These are phyloP conservation scores for Leucocoprinus sp. DNA, from an alignment of 768 basidiomycete genomes.

Conservation along the genomic window DNA sequence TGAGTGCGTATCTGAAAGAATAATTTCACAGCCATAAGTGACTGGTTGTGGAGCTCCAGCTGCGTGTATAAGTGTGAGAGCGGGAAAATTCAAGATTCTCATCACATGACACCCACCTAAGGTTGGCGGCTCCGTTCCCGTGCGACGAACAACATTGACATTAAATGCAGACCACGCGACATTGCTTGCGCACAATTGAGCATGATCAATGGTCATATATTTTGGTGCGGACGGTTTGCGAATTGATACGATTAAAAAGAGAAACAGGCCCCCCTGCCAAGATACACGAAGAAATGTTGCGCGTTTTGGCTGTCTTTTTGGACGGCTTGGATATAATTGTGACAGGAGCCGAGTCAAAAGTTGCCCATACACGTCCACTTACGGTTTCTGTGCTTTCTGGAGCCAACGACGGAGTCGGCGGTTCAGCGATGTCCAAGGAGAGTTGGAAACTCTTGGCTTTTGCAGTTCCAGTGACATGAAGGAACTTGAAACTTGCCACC, in stretches of 20 bases:
- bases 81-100: conserved; percentile 22
- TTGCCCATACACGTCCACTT: conserved; percentile 75
- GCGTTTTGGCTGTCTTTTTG: conserved; percentile 94
- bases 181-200: conserved; percentile 81
- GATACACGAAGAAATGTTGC: conserved; percentile 87
- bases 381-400: conserved; percentile 38
- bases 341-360: conserved; percentile 87
- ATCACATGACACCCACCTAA: conserved; percentile 63
- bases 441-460: conserved; percentile 88
- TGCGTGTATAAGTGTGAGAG: conserved; percentile 29
- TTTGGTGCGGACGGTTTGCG: conserved; percentile 95
- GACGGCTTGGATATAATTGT: conserved; percentile 96
- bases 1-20: conserved; percentile 76
- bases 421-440: conserved; percentile 78
- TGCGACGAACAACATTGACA: conserved; percentile 78
- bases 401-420: conserved; percentile 42
- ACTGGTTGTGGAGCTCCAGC: conserved; percentile 72
- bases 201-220: conserved; percentile 90
- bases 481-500: conserved; percentile 84
- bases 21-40: conserved; percentile 85
- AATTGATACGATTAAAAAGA: conserved; percentile 93
- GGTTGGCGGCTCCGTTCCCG: conserved; percentile 48
- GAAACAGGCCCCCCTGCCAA: conserved; percentile 84
- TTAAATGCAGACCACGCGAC: conserved; percentile 92
- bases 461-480: conserved; percentile 82